Evolutionary conservation across 345 rosid species (phyloP).

Genomic region (Balakata baccata): DNA sequence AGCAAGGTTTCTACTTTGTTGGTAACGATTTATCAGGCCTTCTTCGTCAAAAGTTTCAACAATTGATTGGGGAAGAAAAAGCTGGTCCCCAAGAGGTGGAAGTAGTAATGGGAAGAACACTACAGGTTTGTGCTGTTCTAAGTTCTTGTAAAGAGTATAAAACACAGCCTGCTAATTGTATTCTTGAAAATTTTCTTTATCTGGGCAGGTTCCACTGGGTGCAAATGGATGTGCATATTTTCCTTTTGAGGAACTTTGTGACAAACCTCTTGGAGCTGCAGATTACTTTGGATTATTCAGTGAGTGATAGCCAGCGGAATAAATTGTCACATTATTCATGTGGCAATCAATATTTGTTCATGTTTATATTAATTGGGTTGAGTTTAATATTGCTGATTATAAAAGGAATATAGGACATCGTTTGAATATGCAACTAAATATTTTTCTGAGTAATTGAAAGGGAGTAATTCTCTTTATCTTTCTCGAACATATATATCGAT

Average conservation of each 20-base stretch:
- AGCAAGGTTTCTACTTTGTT: constrained; percentile 86
- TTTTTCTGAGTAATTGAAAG: neutral
- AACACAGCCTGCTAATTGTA: neutral
- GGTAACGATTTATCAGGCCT: constrained; percentile 57
- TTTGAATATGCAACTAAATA: neutral
- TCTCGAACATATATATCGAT: neutral
- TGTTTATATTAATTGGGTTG: neutral
- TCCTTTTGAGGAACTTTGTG: constrained; percentile 83
- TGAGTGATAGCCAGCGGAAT: constrained; percentile 41
- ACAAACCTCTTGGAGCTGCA: constrained; percentile 94
- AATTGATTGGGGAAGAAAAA: constrained; percentile 55
- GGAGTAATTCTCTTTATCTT: neutral
- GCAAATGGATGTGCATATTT: constrained; percentile 93
- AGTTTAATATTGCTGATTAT: constrained; percentile 3
- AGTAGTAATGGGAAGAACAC: constrained; percentile 88
- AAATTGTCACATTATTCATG: constrained; percentile 8
- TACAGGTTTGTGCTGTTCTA: constrained; percentile 50
- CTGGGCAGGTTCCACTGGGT: constrained; percentile 64
- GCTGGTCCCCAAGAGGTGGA: constrained; percentile 66
- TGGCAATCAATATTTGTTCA: neutral
- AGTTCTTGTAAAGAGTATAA: neutral
- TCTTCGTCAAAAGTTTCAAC: constrained; percentile 62
- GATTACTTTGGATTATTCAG: constrained; percentile 95
- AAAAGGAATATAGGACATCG: constrained; percentile 1
- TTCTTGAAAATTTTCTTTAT: constrained; percentile 1